Evolutionary conservation across 164 flowering plant species (phyloP).

Genomic region (Vitis labrusca): DNA sequence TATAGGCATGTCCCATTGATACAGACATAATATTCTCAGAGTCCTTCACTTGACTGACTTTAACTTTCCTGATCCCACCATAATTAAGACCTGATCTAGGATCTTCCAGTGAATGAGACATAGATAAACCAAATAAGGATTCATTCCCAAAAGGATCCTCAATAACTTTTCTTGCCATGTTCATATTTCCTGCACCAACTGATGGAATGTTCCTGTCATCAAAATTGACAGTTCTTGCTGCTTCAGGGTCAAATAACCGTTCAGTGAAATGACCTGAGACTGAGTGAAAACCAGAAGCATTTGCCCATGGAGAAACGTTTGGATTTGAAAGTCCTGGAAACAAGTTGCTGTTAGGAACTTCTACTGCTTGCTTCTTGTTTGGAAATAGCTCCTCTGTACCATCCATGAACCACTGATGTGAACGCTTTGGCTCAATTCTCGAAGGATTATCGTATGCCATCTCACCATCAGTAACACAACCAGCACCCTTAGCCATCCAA

Average conservation of each 20-base stretch:
- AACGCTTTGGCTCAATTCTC: constrained; percentile 29
- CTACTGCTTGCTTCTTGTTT: constrained; percentile 37
- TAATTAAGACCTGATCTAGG: constrained; percentile 28
- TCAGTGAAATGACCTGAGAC: constrained; percentile 23
- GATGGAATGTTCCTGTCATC: constrained; percentile 23
- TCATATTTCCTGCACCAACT: constrained; percentile 14
- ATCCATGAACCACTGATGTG: constrained; percentile 47
- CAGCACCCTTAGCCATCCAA: constrained; percentile 32
- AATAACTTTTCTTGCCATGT: constrained; percentile 23
- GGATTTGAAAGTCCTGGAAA: constrained; percentile 24
- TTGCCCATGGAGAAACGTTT: constrained; percentile 34
- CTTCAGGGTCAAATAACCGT: constrained; percentile 28
- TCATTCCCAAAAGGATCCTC: constrained; percentile 30
- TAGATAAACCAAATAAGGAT: constrained; percentile 35
- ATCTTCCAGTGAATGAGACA: constrained; percentile 31
- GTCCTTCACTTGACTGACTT: constrained; percentile 43
- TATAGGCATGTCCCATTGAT: constrained; percentile 25
- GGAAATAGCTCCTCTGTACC: constrained; percentile 37
- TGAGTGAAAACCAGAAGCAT: constrained; percentile 27
- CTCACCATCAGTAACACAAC: constrained; percentile 25
- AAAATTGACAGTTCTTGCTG: constrained; percentile 20
- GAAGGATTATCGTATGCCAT: constrained; percentile 29
- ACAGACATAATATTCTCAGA: constrained; percentile 26
- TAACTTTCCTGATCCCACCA: constrained; percentile 36
- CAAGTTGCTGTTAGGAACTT: constrained; percentile 21